These are phyloP conservation scores for Phytophthora sp. DNA, from an alignment of 352 stramenopile genomes.

Conservation along the genomic window DNA sequence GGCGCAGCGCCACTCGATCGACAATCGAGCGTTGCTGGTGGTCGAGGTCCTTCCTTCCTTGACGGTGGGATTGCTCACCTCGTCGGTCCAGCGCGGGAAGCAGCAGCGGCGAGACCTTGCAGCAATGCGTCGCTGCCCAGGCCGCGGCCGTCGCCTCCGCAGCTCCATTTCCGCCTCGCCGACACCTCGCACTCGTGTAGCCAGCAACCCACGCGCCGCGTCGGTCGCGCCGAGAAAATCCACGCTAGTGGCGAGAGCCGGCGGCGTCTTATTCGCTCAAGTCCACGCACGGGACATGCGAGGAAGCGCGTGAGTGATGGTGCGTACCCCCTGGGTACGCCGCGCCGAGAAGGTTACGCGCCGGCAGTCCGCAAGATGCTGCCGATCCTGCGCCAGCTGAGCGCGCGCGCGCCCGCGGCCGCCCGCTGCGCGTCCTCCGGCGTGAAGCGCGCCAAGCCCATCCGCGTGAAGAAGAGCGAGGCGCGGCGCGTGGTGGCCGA, in stretches of 20 bases:
- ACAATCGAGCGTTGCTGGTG: constrained; percentile 15
- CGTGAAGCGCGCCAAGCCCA: constrained; percentile 58
- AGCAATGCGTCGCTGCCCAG: no score
- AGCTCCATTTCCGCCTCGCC: no score
- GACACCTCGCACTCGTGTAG: no score
- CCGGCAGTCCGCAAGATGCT: background rate
- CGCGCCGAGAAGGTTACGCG: no score
- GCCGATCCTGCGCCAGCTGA: constrained; percentile 7
- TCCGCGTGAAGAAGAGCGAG: constrained; percentile 79
- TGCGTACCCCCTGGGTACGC: background rate
- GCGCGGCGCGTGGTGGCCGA: constrained; percentile 57
- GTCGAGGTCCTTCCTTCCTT: no score
- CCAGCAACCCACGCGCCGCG: background rate
- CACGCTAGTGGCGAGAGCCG: no score
- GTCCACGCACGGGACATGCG: no score
- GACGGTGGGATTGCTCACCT: constrained; percentile 10
- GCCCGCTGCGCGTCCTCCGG: constrained; percentile 48
- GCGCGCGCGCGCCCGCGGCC: constrained; percentile 1
- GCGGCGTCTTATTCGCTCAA: no score
- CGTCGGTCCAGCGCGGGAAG: background rate
- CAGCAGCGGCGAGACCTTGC: constrained; percentile 1
- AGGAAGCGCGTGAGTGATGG: background rate
- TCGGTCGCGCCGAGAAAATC: no score
- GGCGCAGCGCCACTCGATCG: constrained; percentile 8
- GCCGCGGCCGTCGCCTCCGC: no score